Evolutionary conservation across 2,329 filamentous ascomycete genomes (phyloP).

Genomic region (Passalora sequoiae): DNA sequence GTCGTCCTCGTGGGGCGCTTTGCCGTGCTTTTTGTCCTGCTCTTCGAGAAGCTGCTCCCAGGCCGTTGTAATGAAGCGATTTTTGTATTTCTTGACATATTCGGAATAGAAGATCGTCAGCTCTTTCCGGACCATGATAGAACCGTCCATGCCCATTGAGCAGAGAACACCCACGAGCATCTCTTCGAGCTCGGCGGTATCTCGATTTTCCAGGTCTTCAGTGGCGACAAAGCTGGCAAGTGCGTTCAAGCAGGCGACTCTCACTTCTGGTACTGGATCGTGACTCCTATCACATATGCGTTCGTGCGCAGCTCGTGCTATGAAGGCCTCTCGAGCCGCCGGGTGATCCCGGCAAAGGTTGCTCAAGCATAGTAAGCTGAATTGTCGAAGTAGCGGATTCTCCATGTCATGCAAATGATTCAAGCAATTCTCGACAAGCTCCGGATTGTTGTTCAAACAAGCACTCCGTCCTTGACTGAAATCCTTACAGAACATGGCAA

Average conservation of each 20-base stretch:
- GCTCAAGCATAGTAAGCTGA: slow-evolving; percentile 92
- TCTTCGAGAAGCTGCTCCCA: slow-evolving; percentile 89
- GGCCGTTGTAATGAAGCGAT: slow-evolving; percentile 84
- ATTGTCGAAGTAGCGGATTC: slow-evolving; percentile 84
- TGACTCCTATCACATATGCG: slow-evolving; percentile 75
- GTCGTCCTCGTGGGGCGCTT: slow-evolving; percentile 20
- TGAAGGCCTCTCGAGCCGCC: slow-evolving; percentile 94
- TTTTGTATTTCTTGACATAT: slow-evolving; percentile 84
- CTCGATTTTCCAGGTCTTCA: slow-evolving; percentile 33
- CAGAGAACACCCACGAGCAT: slow-evolving; percentile 82
- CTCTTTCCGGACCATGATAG: slow-evolving; percentile 88
- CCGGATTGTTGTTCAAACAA: slow-evolving; percentile 78
- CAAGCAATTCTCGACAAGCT: slow-evolving; percentile 84
- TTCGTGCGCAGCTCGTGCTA: slow-evolving; percentile 76
- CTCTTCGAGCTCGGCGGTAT: slow-evolving; percentile 58
- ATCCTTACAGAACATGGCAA: slow-evolving; percentile 93
- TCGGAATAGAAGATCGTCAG: slow-evolving; percentile 88
- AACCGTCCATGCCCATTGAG: slow-evolving; percentile 89
- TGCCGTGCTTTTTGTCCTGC: slow-evolving; percentile 27
- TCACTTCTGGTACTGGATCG: slow-evolving; percentile 85
- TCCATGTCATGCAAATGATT: slow-evolving; percentile 77
- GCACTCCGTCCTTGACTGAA: slow-evolving; percentile 89
- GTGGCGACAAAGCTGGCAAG: slow-evolving; percentile 93
- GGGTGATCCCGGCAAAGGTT: slow-evolving; percentile 88
- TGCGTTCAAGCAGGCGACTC: slow-evolving; percentile 87